phyloP scores from a whole-genome alignment of 2,329 filamentous ascomycete species.

The Mariannaea elegans region DNA sequence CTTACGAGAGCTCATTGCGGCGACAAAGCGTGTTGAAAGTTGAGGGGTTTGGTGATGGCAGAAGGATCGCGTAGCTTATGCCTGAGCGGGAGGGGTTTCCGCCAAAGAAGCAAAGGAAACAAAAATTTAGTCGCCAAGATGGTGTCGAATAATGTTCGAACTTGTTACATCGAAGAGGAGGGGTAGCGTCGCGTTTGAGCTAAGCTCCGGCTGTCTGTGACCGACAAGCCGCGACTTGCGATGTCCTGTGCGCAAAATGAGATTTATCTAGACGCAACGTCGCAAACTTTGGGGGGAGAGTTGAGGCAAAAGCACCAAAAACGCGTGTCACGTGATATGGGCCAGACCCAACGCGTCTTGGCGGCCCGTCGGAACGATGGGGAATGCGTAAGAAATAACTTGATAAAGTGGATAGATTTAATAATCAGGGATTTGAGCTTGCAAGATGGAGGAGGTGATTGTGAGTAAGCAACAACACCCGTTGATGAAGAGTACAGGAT shows the following conservation, averaged over 20 bases:
- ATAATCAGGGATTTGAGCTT: neutral
- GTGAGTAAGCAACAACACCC: too few species aligned
- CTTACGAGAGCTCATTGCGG: constrained; percentile 54
- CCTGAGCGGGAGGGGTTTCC: constrained; percentile 40
- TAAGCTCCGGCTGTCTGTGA: constrained; percentile 40
- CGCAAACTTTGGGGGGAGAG: constrained; percentile 37
- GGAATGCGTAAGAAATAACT: neutral
- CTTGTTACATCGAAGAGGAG: constrained; percentile 15
- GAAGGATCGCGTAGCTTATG: constrained; percentile 33
- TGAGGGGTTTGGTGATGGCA: constrained; percentile 22
- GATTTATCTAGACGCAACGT: constrained; percentile 38
- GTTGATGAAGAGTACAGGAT: neutral
- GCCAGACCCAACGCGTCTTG: constrained; percentile 26
- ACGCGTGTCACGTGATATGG: constrained; percentile 34
- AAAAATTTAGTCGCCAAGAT: constrained; percentile 25
- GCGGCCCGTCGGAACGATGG: constrained; percentile 3
- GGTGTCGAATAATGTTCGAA: constrained; percentile 1
- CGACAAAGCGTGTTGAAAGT: neutral
- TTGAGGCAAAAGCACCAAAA: constrained; percentile 38
- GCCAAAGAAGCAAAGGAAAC: constrained; percentile 27
- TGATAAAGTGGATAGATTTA: neutral
- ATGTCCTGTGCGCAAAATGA: constrained; percentile 41
- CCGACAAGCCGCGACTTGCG: constrained; percentile 43
- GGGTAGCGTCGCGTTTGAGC: constrained; percentile 35
- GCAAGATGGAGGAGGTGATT: too few species aligned